phyloP scores from a whole-genome alignment of 2,329 filamentous ascomycete genomes.

The Thielaviopsis musarum region DNA sequence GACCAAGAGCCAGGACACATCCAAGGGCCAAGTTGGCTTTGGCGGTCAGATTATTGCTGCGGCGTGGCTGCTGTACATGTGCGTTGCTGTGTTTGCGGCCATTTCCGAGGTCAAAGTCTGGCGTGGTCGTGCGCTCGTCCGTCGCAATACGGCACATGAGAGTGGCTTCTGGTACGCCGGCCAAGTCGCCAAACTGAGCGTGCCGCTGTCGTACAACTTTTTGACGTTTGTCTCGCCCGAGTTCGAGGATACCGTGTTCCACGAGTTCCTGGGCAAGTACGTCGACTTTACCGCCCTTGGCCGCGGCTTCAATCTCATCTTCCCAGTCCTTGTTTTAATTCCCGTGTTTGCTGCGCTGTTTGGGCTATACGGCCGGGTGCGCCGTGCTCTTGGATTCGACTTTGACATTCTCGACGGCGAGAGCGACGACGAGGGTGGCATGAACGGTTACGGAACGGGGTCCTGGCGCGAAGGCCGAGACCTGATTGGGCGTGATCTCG shows the following conservation, averaged over 20 bases:
- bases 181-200: constrained; percentile 80
- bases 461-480: constrained; percentile 85
- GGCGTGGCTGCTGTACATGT: constrained; percentile 93
- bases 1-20: constrained; percentile 28
- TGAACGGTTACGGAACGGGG: constrained; percentile 53
- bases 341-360: constrained; percentile 77
- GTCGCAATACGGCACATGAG: constrained; percentile 80
- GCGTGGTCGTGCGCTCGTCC: constrained; percentile 82
- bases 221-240: constrained; percentile 65
- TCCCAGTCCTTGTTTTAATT: constrained; percentile 73
- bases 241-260: constrained; percentile 68
- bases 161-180: constrained; percentile 92
- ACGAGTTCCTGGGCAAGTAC: constrained; percentile 64
- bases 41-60: constrained; percentile 72
- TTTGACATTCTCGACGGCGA: constrained; percentile 59
- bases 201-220: constrained; percentile 92
- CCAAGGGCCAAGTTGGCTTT: constrained; percentile 64
- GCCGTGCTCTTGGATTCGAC: constrained; percentile 62
- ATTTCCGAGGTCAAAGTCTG: constrained; percentile 94
- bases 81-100: constrained; percentile 67
- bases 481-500: constrained; percentile 73
- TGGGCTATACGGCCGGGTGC: constrained; percentile 72
- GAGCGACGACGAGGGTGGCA: constrained; percentile 41
- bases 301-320: constrained; percentile 70
- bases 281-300: constrained; percentile 75